phyloP scores from a whole-genome alignment of 2,329 filamentous ascomycete genomes.

The Trichophyton rubrum region DNA sequence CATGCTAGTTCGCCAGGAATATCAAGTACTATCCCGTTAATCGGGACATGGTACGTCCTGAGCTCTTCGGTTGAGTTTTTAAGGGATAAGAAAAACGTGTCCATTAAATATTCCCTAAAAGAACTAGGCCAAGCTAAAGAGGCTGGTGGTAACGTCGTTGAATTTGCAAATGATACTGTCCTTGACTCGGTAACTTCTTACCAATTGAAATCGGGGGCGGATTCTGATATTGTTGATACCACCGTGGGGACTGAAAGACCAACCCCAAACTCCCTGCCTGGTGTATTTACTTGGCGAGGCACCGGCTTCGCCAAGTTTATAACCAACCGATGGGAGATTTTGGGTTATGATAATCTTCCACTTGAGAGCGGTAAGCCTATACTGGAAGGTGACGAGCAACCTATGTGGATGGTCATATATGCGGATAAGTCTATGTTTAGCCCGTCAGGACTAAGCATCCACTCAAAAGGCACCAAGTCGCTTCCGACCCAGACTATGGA shows the following conservation, averaged over 20 bases:
- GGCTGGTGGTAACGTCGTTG: not conserved
- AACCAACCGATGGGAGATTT: not conserved
- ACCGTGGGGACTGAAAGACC: not conserved
- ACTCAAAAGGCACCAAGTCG: not conserved
- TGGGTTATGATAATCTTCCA: not conserved
- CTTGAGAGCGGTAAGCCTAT: not conserved
- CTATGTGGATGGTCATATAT: not conserved
- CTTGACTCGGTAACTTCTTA: constrained; percentile 1
- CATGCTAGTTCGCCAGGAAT: not conserved
- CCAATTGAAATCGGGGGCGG: not conserved
- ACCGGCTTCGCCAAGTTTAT: constrained; percentile 2
- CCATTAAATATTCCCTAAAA: not conserved
- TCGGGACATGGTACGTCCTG: not conserved
- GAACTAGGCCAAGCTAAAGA: not conserved
- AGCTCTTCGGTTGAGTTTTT: not conserved
- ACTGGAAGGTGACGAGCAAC: not conserved
- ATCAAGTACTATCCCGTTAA: not conserved
- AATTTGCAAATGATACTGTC: not conserved
- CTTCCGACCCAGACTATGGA: not conserved
- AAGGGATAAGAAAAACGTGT: not conserved
- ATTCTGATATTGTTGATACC: not conserved
- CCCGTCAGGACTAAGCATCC: not conserved
- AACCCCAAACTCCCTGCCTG: not conserved
- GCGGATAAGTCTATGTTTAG: not conserved
- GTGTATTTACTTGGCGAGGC: not conserved